Evolutionary conservation across 768 basidiomycete species (phyloP).

Genomic region (Mycena vitilis): DNA sequence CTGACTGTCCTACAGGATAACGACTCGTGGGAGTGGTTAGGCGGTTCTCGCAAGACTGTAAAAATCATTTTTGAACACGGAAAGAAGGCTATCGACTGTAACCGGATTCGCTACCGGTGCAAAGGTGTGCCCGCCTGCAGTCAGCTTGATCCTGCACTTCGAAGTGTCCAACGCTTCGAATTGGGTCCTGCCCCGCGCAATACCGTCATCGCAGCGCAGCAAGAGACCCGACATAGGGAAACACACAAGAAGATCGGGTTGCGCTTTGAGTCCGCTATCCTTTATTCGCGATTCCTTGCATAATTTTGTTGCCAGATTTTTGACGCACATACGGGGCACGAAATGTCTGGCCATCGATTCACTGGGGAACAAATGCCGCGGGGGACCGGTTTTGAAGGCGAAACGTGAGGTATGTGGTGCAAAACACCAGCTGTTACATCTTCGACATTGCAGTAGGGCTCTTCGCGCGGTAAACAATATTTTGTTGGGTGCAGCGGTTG

Average conservation of each 20-base stretch:
- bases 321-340: not conserved
- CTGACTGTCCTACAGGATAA: constrained; percentile 21
- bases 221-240: constrained; percentile 18
- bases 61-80: constrained; percentile 9
- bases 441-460: not conserved
- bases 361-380: constrained; percentile 1
- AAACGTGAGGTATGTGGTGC: constrained; percentile 5
- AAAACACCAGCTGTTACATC: not conserved
- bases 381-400: not conserved
- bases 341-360: constrained; percentile 17
- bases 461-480: constrained; percentile 1
- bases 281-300: not conserved
- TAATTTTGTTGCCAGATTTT: not conserved
- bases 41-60: not conserved
- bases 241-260: constrained; percentile 15
- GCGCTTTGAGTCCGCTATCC: constrained; percentile 8
- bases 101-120: not conserved
- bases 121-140: constrained; percentile 18
- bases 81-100: not conserved
- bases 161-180: constrained; percentile 2
- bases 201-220: not conserved
- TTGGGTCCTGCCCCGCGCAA: constrained; percentile 17
- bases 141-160: constrained; percentile 4
- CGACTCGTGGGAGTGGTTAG: constrained; percentile 11
- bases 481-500: constrained; percentile 21